These are phyloP conservation scores for Dryadomyces quercus-mongolicae DNA, from an alignment of 2,329 filamentous ascomycete genomes.

Conservation along the genomic window DNA sequence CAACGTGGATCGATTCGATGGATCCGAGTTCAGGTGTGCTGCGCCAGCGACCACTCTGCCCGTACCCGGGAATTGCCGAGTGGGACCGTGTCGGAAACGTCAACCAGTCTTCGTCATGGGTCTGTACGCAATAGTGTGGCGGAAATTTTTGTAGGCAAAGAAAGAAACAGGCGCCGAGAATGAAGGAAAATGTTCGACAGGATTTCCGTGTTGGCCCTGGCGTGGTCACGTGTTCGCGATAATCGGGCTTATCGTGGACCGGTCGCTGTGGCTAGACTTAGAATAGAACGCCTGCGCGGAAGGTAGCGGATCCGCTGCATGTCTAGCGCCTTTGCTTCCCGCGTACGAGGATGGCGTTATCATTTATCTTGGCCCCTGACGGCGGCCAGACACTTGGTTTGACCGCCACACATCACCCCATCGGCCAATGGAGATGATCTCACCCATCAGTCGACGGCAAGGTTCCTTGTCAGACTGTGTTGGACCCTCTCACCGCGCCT, in stretches of 20 bases:
- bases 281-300: neutral
- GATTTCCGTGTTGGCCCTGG: neutral
- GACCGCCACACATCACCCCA: neutral
- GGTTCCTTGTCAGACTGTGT: neutral
- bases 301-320: neutral
- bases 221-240: neutral
- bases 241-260: neutral
- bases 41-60: conserved; percentile 29
- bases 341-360: neutral
- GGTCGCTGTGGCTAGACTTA: too few species aligned
- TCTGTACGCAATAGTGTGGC: neutral
- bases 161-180: too few species aligned
- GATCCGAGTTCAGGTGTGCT: conserved; percentile 13
- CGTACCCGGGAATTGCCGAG: conserved; percentile 14
- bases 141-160: neutral
- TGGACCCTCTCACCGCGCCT: neutral
- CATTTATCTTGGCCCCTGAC: neutral
- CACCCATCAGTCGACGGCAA: neutral
- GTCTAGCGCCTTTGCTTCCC: neutral
- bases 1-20: conserved; percentile 15
- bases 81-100: neutral
- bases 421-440: neutral
- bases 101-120: neutral
- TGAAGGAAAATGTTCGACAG: neutral
- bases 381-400: neutral